Evolutionary conservation across 208 protist species (phyloP).

Genomic region (Trypanosoma lewisi): DNA sequence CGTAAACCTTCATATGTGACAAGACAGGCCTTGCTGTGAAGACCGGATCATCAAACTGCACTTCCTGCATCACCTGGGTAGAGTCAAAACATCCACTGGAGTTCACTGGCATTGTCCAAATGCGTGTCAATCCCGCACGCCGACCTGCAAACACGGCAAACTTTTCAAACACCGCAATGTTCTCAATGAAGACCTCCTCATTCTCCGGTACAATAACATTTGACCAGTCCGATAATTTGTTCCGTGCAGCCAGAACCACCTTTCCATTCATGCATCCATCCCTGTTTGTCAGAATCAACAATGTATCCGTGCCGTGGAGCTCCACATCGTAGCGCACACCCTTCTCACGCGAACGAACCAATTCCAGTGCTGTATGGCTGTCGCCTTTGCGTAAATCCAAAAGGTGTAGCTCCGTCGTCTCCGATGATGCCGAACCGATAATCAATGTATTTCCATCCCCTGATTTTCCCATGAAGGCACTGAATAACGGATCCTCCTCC

Average conservation of each 20-base stretch:
- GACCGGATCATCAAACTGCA: slow-evolving; percentile 72
- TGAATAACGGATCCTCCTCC: slow-evolving; percentile 77
- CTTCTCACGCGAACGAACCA: slow-evolving; percentile 71
- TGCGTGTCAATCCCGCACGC: slow-evolving; percentile 62
- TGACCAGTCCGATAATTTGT: slow-evolving; percentile 40
- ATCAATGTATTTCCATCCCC: slow-evolving; percentile 64
- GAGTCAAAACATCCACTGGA: slow-evolving; percentile 38
- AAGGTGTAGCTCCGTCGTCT: slow-evolving; percentile 79
- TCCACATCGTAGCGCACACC: slow-evolving; percentile 78
- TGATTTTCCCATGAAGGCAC: slow-evolving; percentile 49
- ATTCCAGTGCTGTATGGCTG: slow-evolving; percentile 50
- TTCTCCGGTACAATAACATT: slow-evolving; percentile 54
- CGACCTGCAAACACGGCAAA: slow-evolving; percentile 75
- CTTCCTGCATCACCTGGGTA: slow-evolving; percentile 35
- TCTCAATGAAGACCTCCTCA: slow-evolving; percentile 52
- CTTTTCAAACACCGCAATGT: slow-evolving; percentile 38
- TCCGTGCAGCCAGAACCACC: slow-evolving; percentile 52
- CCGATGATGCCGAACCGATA: slow-evolving; percentile 57
- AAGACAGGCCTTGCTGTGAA: slow-evolving; percentile 51
- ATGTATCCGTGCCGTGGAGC: slow-evolving; percentile 62
- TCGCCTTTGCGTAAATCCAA: slow-evolving; percentile 72
- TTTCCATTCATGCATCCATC: slow-evolving; percentile 77
- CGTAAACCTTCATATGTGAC: slow-evolving; percentile 73
- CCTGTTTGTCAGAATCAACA: slow-evolving; percentile 83
- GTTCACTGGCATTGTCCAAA: slow-evolving; percentile 71